Percentiles rank a stretch among this genome's conserved stretches.
Evolutionary conservation across 23 red algal species (phyloP).

Genomic region (Chondrus crispus): DNA sequence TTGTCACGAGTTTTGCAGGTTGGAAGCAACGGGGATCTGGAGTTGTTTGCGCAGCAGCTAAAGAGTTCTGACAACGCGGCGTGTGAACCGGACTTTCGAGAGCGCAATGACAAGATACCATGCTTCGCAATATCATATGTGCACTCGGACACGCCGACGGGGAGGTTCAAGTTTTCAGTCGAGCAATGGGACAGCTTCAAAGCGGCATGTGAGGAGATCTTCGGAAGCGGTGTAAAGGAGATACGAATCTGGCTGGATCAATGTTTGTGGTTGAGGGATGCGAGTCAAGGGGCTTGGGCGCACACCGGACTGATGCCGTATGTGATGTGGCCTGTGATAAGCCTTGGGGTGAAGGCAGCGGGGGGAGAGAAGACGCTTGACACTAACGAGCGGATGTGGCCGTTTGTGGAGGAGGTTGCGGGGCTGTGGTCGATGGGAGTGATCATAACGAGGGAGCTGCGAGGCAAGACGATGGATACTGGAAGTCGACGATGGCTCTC

Average conservation of each 20-base stretch:
- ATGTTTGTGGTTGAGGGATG: conserved; percentile 45
- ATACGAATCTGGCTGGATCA: conserved; percentile 47
- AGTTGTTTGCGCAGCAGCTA: conserved; percentile 24
- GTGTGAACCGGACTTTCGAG: background rate
- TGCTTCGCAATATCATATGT: conserved; percentile 34
- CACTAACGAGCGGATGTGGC: conserved; percentile 20
- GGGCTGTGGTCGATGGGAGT: conserved; percentile 40
- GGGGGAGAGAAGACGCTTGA: background rate
- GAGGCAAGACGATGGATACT: background rate
- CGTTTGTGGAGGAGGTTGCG: conserved; percentile 35
- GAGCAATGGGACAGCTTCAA: conserved; percentile 21
- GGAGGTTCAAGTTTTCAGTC: background rate
- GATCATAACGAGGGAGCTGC: conserved; percentile 14
- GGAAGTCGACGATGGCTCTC: background rate
- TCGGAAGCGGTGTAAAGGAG: background rate
- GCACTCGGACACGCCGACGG: background rate
- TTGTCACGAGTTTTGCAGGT: conserved; percentile 26
- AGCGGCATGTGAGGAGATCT: background rate
- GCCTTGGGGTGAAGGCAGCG: background rate
- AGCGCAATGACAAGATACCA: conserved; percentile 28
- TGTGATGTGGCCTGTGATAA: conserved; percentile 43
- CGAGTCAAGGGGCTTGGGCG: conserved; percentile 28
- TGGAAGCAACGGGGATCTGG: background rate
- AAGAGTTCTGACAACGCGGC: background rate
- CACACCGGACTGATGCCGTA: conserved; percentile 40